Evolutionary conservation across 352 stramenopile species (phyloP).

Genomic region (Phytophthora boehmeriae): DNA sequence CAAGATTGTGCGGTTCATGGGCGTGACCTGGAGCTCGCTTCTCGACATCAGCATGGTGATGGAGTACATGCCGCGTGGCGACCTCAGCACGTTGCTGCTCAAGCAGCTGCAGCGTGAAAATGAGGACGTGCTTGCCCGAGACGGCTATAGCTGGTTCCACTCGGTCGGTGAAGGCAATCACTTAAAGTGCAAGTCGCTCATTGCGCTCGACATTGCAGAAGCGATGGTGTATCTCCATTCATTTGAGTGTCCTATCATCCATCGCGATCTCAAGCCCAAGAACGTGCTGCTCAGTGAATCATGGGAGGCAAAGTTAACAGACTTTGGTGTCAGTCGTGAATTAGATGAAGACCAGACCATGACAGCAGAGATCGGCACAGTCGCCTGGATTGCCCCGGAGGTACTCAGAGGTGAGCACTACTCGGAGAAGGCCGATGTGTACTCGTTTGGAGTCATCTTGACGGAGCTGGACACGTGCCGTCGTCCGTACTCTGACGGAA

Average conservation of each 20-base stretch:
- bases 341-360: constrained; percentile 41
- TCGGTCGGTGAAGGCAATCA: constrained; percentile 31
- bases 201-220: constrained; percentile 50
- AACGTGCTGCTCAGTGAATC: constrained; percentile 56
- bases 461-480: constrained; percentile 57
- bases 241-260: constrained; percentile 51
- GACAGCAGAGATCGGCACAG: constrained; percentile 62
- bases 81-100: constrained; percentile 49
- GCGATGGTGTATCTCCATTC: constrained; percentile 57
- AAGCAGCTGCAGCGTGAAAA: constrained; percentile 34
- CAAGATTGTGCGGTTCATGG: constrained; percentile 56
- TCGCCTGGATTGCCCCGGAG: constrained; percentile 73
- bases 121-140: constrained; percentile 23
- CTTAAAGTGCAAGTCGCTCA: constrained; percentile 40
- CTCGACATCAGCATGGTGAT: constrained; percentile 60
- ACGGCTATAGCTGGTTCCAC: constrained; percentile 42
- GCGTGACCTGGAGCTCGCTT: constrained; percentile 57
- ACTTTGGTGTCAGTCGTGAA: constrained; percentile 61
- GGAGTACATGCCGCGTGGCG: constrained; percentile 53
- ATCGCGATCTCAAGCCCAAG: constrained; percentile 60
- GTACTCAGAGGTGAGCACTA: constrained; percentile 65
- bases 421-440: constrained; percentile 76
- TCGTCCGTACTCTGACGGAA: constrained; percentile 29
- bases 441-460: constrained; percentile 71
- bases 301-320: constrained; percentile 55